phyloP scores from a whole-genome alignment of 495 filamentous ascomycete genomes.

The Poronia punctata region DNA sequence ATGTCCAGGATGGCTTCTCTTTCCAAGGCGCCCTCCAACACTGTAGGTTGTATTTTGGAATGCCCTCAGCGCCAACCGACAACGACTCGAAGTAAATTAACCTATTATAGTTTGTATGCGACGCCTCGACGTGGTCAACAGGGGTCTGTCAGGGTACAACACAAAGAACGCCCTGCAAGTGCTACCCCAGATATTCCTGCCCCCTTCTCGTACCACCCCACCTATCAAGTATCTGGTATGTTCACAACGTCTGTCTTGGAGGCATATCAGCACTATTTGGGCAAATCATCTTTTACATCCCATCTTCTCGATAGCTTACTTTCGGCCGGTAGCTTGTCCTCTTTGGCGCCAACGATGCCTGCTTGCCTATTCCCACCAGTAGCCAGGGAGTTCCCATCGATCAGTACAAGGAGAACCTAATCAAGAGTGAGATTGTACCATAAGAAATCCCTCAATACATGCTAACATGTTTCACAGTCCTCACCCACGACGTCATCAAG shows the following conservation, averaged over 20 bases:
- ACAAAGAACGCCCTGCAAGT: conserved; percentile 38
- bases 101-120: conserved; percentile 32
- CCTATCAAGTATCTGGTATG: conserved; percentile 60
- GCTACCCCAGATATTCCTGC: conserved; percentile 35
- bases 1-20: conserved; percentile 55
- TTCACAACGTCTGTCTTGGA: not conserved
- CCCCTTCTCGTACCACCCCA: conserved; percentile 42
- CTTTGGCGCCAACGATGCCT: conserved; percentile 83
- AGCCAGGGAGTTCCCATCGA: conserved; percentile 69
- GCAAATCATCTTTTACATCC: too few relatives aligned
- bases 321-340: conserved; percentile 55
- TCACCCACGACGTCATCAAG: conserved; percentile 58
- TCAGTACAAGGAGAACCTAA: conserved; percentile 64
- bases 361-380: conserved; percentile 46
- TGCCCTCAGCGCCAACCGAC: not conserved
- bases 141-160: conserved; percentile 44
- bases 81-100: conserved; percentile 12
- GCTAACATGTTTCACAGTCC: too few relatives aligned
- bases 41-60: conserved; percentile 38
- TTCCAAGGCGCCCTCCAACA: conserved; percentile 66
- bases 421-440: conserved; percentile 15
- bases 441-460: too few relatives aligned
- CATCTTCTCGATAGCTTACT: too few relatives aligned
- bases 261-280: too few relatives aligned
- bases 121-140: conserved; percentile 42